phyloP scores from a whole-genome alignment of 176 grass and related monocot genomes.

The Stipa capillata region DNA sequence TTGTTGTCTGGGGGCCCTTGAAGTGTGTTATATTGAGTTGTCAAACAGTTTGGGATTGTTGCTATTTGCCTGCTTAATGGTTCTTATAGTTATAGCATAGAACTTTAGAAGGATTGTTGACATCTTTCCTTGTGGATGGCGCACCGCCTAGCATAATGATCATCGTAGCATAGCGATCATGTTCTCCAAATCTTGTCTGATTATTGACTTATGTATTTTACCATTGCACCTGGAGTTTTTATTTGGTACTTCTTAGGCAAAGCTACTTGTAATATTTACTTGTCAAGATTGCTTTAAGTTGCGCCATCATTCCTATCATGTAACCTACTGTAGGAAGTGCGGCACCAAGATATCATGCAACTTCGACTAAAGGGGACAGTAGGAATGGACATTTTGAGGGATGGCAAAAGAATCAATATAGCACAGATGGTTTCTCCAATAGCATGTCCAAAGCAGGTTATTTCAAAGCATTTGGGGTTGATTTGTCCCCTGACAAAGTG shows the following conservation, averaged over 20 bases:
- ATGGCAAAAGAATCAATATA: conserved; percentile 1
- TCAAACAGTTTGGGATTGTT: not conserved
- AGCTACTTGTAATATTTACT: not conserved
- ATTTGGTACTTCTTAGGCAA: not conserved
- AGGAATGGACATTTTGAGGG: not conserved
- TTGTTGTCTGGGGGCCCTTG: not conserved
- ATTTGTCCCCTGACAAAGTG: conserved; percentile 85
- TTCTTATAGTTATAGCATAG: not conserved
- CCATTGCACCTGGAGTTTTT: no score
- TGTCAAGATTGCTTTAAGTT: not conserved
- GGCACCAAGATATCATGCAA: not conserved
- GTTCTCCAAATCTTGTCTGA: not conserved
- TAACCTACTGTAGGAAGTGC: conserved; percentile 20
- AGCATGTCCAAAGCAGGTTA: conserved; percentile 33
- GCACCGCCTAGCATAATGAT: not conserved
- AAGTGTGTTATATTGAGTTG: not conserved
- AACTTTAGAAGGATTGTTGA: not conserved
- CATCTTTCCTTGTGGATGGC: not conserved
- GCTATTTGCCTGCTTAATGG: not conserved
- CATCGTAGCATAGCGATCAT: not conserved
- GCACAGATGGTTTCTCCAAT: conserved; percentile 20
- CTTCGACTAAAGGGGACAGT: conserved; percentile 14
- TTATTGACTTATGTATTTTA: not conserved
- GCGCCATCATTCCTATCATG: not conserved
- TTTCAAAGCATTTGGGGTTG: conserved; percentile 67